Evolutionary conservation across 176 grass and related monocot genomes (phyloP), one percentile per base, ranked within the genome.

Genomic region (Otatea glauca): DNA sequence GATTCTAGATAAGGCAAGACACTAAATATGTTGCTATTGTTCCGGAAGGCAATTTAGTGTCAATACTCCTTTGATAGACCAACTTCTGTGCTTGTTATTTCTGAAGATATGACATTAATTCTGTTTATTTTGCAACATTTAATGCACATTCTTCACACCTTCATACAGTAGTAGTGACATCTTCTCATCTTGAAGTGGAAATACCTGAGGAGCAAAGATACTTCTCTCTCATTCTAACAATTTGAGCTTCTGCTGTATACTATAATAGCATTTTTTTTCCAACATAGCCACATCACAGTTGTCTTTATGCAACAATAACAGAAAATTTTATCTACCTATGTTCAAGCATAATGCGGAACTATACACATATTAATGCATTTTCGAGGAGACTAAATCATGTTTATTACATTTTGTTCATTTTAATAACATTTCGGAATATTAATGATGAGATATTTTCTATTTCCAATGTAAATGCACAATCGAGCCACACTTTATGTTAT

Each of bases 301-400:
- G 27, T 50, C 13, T 70, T 43, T 35, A 10, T 68, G 49, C 7
- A 54, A 41, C 20, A 68, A 10, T 39, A 41, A 1, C 20, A 25
- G 39, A 38, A 53, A 81, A 54, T 54, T 7, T 20, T 45, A 23
- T 58, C 7, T 67, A 67, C 34, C 45, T 34, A 51, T 74, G 15
- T 32, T 11, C 64, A 53, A 53, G 25, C 71, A 32, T 51, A 16
- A 50, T 74, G 25, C 1, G 34, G 7, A 74, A 74, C 16, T 50
- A 74, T 16, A 51, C 24, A 73, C 43, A 48, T 32, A 73, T 7
- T 25, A 49, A 4, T 48, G 50, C 4, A 9, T 29, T 29, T 72
- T 73, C 8, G 15, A 73, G 27, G 6, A 73, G 47, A 72, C 25
- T 49, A n/a, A 72, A 48, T 72, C 50, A 50, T 73, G 44, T 50